phyloP scores from a whole-genome alignment of 345 rosid species.

The Leavenworthia alabamica region DNA sequence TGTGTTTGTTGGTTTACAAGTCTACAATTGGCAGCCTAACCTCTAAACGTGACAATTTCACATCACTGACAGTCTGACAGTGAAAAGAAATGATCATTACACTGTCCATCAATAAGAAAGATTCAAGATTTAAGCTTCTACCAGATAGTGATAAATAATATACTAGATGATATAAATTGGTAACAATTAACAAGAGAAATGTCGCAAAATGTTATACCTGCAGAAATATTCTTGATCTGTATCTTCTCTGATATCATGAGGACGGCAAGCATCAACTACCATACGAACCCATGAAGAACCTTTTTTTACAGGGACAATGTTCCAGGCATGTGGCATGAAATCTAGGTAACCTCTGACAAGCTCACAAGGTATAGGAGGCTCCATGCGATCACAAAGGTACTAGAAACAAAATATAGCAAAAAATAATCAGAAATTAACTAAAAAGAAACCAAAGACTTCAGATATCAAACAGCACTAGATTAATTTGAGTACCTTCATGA shows the following conservation, averaged over 20 bases:
- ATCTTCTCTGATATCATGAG: slow-evolving; percentile 85
- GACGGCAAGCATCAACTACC: slow-evolving; percentile 90
- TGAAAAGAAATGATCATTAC: not conserved
- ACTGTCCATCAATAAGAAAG: too few species aligned
- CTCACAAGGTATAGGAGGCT: slow-evolving; percentile 92
- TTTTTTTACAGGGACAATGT: slow-evolving; percentile 51
- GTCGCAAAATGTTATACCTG: slow-evolving; percentile 49
- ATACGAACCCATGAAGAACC: slow-evolving; percentile 67
- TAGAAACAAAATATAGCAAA: slow-evolving; percentile 30
- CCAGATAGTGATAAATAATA: too few species aligned
- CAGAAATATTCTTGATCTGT: slow-evolving; percentile 70
- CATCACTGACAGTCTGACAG: not conserved
- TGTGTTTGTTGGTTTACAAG: not conserved
- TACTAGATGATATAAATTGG: not conserved
- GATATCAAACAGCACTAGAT: not conserved
- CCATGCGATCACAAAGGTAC: slow-evolving; percentile 95
- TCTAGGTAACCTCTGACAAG: slow-evolving; percentile 97
- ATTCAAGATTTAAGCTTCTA: too few species aligned
- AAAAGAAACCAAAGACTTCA: not conserved
- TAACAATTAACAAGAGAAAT: not conserved
- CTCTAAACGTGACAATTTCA: not conserved
- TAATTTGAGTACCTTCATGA: slow-evolving; percentile 61
- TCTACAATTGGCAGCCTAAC: not conserved
- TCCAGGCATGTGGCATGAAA: slow-evolving; percentile 96
- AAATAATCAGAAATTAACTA: slow-evolving; percentile 14